Base-by-base conservation (phyloP, 257 asterid species). In the Verbena officinalis region DNA sequence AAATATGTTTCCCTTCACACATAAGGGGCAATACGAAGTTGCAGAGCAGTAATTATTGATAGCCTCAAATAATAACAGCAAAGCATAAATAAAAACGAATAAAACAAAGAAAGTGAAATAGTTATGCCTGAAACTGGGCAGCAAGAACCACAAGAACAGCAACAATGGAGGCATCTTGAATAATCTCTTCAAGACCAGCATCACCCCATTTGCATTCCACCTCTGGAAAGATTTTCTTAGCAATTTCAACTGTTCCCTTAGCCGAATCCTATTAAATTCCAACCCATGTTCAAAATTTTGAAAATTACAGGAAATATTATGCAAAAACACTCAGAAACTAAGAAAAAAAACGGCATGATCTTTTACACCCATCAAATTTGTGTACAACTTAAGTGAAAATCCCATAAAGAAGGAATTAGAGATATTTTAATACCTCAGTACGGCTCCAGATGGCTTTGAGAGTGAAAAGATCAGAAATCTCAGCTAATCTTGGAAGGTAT, bases 141-240 rank as follows among this genome's bases (percentile, higher is more conserved):
- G 95, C 95, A 65, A 86, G 86, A 62, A 80, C 95, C 34, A 86
- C 87, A 23, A 85, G 86, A 36, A 82, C 91, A 55, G 87, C 87
- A 62, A 58, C 65, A 31, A 86, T 80, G 67, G 85, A 80, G 74
- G 65, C 54, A 62, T 86, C 91, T 44, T 64, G 64, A 67, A 80
- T 80, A 34, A 86, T 82, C 62, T 81, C 83, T 57, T 84, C 83
- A 34, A 86, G 81, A 42, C 91, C 91, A 8, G 38, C 75, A 52
- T 82, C 89, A 8, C 87, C 91, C 89, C 91, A 86, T 72, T 84
- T 81, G 72, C 87, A 81, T 55, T 82, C 87, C 75, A 86, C 95
- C n/a, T 70, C 52, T 0, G 91, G 86, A 61, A 86, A 86, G 34
- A 55, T 63, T 64, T 80, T 77, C 30, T 69, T 68, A 14, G 91